A percentile compares a stretch with the other conserved stretches of the same genome.
These are phyloP conservation scores for Chalciporus sp. DNA, from an alignment of 1,284 basidiomycete genomes.

Conservation along the genomic window DNA sequence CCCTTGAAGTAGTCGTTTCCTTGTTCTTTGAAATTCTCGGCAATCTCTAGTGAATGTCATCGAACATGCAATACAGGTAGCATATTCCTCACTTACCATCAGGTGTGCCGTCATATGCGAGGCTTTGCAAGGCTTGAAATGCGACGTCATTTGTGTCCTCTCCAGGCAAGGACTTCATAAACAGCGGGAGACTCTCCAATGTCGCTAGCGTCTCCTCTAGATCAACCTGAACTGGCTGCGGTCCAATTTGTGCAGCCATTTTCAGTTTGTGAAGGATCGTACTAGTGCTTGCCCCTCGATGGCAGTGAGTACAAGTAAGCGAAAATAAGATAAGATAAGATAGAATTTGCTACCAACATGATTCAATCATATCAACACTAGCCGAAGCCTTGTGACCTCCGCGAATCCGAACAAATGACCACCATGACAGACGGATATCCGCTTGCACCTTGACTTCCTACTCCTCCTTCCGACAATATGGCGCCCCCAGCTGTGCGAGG, in stretches of 20 bases:
- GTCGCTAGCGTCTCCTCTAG: constrained; percentile 49
- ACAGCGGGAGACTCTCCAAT: constrained; percentile 75
- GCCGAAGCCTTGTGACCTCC: constrained; percentile 4
- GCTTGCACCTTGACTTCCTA: not conserved
- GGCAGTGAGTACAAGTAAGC: too few relatives aligned
- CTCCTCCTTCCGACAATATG: constrained; percentile 17
- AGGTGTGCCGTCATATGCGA: constrained; percentile 88
- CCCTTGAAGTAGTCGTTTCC: constrained; percentile 94
- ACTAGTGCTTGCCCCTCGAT: too few relatives aligned
- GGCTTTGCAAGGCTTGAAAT: constrained; percentile 83
- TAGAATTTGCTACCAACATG: constrained; percentile 6
- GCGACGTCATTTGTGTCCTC: constrained; percentile 65
- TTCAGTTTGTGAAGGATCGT: not conserved
- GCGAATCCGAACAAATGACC: not conserved
- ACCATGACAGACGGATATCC: not conserved
- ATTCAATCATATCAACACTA: constrained; percentile 17
- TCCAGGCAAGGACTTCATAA: constrained; percentile 88
- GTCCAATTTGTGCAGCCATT: constrained; percentile 30
- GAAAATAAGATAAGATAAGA: too few relatives aligned
- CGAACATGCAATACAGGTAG: not conserved
- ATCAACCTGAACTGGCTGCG: constrained; percentile 42
- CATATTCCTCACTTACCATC: constrained; percentile 72
- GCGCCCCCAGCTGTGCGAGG: constrained; percentile 43
- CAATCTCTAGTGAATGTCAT: constrained; percentile 59
- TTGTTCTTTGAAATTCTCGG: constrained; percentile 91